Percentiles rank a stretch among this genome's conserved stretches.
These are phyloP conservation scores for Aspergillus leporis DNA, from an alignment of 495 filamentous ascomycete genomes.

Conservation along the genomic window DNA sequence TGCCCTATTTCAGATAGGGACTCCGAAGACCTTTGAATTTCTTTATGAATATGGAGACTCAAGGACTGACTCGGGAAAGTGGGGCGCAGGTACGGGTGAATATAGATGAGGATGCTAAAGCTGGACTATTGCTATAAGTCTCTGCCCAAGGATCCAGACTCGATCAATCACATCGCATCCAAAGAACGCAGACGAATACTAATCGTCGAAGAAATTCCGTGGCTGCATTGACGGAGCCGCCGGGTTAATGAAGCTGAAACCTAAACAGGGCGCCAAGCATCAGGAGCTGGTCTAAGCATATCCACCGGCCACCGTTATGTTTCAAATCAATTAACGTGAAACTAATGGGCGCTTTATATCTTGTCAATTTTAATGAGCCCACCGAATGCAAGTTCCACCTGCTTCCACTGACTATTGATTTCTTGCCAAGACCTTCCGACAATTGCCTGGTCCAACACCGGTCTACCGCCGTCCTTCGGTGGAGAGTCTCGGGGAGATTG, in stretches of 20 bases:
- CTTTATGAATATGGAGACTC: conserved; percentile 8
- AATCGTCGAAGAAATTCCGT: not conserved
- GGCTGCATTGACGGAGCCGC: conserved; percentile 3
- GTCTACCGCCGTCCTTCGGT: not conserved
- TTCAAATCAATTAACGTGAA: conserved; percentile 27
- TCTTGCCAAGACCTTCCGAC: conserved; percentile 1
- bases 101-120: not conserved
- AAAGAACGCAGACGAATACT: not conserved
- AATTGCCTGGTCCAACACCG: conserved; percentile 1
- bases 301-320: conserved; percentile 9
- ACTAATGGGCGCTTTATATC: conserved; percentile 12
- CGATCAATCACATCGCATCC: not conserved
- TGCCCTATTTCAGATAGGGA: not conserved
- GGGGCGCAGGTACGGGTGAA: not conserved
- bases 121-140: not conserved
- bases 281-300: conserved; percentile 15
- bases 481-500: not conserved
- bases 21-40: not conserved
- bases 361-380: conserved; percentile 1
- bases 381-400: not conserved
- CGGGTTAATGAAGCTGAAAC: conserved; percentile 29
- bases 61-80: not conserved
- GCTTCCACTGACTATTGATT: conserved; percentile 4
- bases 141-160: not conserved
- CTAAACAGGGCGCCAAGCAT: conserved; percentile 19